Percentiles rank a stretch among this genome's conserved stretches.
Evolutionary conservation across 345 rosid genomes (phyloP).

Genomic region (Eucalyptus tenuipes): DNA sequence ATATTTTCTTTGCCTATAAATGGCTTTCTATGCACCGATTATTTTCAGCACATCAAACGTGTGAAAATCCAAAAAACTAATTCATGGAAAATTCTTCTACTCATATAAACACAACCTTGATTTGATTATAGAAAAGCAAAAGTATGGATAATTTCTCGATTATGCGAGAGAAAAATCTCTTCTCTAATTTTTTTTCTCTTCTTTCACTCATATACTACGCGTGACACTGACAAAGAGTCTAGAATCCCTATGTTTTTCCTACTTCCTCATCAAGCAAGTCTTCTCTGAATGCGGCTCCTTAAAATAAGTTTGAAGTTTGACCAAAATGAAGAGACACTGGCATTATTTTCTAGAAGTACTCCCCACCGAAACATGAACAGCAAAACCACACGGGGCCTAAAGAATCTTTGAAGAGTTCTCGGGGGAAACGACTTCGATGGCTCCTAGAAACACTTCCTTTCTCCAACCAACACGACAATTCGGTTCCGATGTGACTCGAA

Average conservation of each 20-base stretch:
- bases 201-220: neutral
- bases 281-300: neutral
- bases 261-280: neutral
- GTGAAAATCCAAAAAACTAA: neutral
- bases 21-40: neutral
- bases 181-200: neutral
- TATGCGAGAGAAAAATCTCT: neutral
- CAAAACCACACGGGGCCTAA: neutral
- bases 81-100: neutral
- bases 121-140: neutral
- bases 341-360: neutral
- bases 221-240: neutral
- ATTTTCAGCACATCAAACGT: neutral
- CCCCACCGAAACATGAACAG: neutral
- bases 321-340: neutral
- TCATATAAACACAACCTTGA: too few relatives aligned
- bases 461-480: neutral
- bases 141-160: neutral
- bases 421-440: neutral
- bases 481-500: neutral
- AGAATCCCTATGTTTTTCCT: neutral
- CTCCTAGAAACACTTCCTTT: neutral
- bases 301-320: neutral
- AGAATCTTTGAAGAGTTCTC: neutral
- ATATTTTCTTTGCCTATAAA: neutral